Percentiles rank a stretch among this genome's conserved stretches.
phyloP scores from a whole-genome alignment of 805 yeast species.

The Yarrowia keelungensis region DNA sequence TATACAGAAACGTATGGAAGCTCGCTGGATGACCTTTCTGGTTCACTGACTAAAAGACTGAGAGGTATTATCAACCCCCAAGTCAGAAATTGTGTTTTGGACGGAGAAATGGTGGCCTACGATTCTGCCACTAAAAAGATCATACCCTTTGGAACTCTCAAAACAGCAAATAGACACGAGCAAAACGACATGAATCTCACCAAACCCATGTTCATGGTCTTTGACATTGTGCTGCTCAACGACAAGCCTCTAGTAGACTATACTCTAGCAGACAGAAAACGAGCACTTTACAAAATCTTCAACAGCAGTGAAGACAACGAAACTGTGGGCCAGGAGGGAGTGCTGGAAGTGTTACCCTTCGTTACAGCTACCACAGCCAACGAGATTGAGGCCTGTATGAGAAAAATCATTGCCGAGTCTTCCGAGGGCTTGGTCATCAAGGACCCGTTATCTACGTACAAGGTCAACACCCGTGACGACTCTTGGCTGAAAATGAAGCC shows the following conservation, averaged over 20 bases:
- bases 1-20: constrained; percentile 74
- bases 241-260: constrained; percentile 64
- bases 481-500: constrained; percentile 93
- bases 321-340: constrained; percentile 54
- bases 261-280: constrained; percentile 64
- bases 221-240: constrained; percentile 77
- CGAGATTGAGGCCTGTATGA: constrained; percentile 65
- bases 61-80: constrained; percentile 49
- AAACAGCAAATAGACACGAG: constrained; percentile 68
- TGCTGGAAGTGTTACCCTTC: constrained; percentile 47
- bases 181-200: constrained; percentile 50
- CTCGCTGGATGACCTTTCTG: constrained; percentile 52
- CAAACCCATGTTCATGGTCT: constrained; percentile 57
- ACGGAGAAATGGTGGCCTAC: constrained; percentile 94
- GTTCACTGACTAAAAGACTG: constrained; percentile 64
- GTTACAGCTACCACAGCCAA: constrained; percentile 54
- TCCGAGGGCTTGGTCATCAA: constrained; percentile 88
- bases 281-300: constrained; percentile 51
- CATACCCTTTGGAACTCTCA: constrained; percentile 82
- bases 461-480: constrained; percentile 64
- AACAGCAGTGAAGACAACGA: constrained; percentile 41
- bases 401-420: constrained; percentile 61
- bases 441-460: constrained; percentile 63
- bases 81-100: constrained; percentile 60
- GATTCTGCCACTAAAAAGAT: constrained; percentile 61